These are phyloP conservation scores for Globisporangium middletonii DNA, from an alignment of 352 stramenopile species.

Conservation along the genomic window DNA sequence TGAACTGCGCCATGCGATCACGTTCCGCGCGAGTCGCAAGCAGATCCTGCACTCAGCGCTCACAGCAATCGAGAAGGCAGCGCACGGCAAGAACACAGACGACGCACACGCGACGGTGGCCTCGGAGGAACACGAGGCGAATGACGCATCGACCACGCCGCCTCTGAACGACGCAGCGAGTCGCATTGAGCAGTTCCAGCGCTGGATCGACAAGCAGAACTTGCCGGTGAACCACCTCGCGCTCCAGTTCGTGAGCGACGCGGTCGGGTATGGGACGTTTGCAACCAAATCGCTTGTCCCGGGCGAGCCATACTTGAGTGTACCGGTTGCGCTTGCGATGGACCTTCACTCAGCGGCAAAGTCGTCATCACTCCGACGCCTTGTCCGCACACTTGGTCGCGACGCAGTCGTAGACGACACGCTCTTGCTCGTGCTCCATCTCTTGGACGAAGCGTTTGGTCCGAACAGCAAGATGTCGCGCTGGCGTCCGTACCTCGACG, in stretches of 20 bases:
- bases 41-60: slow-evolving; percentile 30
- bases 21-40: slow-evolving; percentile 52
- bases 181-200: slow-evolving; percentile 26
- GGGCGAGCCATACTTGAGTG: slow-evolving; percentile 76
- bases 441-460: slow-evolving; percentile 82
- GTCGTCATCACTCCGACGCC: slow-evolving; percentile 32
- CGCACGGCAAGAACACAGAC: background rate
- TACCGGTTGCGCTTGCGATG: slow-evolving; percentile 70
- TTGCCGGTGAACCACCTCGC: slow-evolving; percentile 53
- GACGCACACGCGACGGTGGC: background rate
- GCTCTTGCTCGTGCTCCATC: slow-evolving; percentile 65
- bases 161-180: slow-evolving; percentile 7
- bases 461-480: slow-evolving; percentile 23
- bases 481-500: slow-evolving; percentile 86
- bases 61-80: slow-evolving; percentile 5
- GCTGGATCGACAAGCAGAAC: slow-evolving; percentile 30
- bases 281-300: slow-evolving; percentile 40
- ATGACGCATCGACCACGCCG: background rate
- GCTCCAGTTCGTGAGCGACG: slow-evolving; percentile 38
- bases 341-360: slow-evolving; percentile 45
- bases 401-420: slow-evolving; percentile 27
- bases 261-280: slow-evolving; percentile 64
- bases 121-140: background rate
- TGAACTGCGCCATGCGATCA: slow-evolving; percentile 18
- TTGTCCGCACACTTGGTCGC: slow-evolving; percentile 16